These are phyloP conservation scores for Mucor racemosus DNA, from an alignment of 371 early-diverging fungal species.

Conservation along the genomic window DNA sequence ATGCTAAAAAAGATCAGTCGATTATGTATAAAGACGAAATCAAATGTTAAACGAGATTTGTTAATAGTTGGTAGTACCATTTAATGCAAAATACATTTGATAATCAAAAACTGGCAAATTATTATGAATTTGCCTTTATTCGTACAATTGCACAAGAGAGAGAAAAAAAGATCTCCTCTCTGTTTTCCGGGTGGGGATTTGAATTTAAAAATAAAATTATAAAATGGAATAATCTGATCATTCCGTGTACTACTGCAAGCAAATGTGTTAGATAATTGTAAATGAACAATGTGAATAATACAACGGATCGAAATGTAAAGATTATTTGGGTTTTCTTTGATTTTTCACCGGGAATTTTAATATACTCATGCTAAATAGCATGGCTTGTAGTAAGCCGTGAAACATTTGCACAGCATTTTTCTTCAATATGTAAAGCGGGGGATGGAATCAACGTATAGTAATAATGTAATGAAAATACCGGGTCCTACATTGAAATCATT, in stretches of 20 bases:
- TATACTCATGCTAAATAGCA: no score
- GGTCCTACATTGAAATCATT: constrained; percentile 7
- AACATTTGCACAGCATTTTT: no score
- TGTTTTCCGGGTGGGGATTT: neutral
- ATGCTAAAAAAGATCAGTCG: no score
- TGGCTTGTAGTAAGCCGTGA: no score
- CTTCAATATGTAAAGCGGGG: neutral
- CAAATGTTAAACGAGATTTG: no score
- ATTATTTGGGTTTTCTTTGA: no score
- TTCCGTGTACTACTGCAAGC: neutral
- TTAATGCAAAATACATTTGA: no score
- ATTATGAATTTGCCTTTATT: neutral
- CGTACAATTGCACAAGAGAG: neutral
- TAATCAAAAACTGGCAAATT: neutral
- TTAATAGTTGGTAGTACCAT: no score
- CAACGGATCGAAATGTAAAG: no score
- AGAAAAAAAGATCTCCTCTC: neutral
- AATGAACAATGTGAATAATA: neutral
- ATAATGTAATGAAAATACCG: neutral
- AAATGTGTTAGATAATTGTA: neutral
- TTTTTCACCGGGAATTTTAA: no score
- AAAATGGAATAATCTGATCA: neutral
- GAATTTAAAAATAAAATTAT: neutral
- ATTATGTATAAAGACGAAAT: no score
- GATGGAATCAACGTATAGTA: neutral